A percentile compares a stretch with the other conserved stretches of the same genome.
phyloP scores from a whole-genome alignment of 768 basidiomycete species.

The Phylloporus sp. region DNA sequence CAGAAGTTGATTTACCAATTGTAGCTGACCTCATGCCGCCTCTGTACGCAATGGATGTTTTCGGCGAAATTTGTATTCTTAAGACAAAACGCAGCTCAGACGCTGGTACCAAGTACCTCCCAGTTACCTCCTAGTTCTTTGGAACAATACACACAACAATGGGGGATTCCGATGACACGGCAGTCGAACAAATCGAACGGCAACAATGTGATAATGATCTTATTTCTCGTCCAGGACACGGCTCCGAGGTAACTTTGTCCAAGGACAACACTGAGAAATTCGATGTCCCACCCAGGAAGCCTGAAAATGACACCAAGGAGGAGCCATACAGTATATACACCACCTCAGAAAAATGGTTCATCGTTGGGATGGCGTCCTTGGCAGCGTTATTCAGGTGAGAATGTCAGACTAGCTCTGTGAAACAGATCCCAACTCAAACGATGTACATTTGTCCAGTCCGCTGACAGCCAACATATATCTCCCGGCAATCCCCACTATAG shows the following conservation, averaged over 20 bases:
- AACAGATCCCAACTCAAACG: not conserved
- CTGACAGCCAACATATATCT: conserved; percentile 77
- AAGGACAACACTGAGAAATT: not conserved
- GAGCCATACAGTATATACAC: conserved; percentile 49
- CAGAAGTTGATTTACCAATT: not conserved
- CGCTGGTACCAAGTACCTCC: no score
- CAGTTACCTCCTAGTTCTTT: not conserved
- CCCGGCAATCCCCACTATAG: conserved; percentile 70
- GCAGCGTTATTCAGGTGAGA: conserved; percentile 62
- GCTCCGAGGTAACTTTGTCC: not conserved
- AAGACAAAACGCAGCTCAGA: no score
- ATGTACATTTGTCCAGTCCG: conserved; percentile 47
- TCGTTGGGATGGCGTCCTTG: conserved; percentile 57
- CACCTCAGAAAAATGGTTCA: conserved; percentile 60
- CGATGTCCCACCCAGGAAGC: not conserved
- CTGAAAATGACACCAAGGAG: not conserved
- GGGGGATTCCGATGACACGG: not conserved
- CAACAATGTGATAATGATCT: not conserved
- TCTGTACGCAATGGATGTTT: not conserved
- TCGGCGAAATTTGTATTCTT: no score
- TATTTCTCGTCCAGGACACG: not conserved
- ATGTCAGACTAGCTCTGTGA: not conserved
- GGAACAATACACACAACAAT: not conserved
- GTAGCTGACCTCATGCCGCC: not conserved
- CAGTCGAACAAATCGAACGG: not conserved